A percentile compares a stretch with the other conserved stretches of the same genome.
phyloP scores from a whole-genome alignment of 345 rosid species.

The Camelina sativa region DNA sequence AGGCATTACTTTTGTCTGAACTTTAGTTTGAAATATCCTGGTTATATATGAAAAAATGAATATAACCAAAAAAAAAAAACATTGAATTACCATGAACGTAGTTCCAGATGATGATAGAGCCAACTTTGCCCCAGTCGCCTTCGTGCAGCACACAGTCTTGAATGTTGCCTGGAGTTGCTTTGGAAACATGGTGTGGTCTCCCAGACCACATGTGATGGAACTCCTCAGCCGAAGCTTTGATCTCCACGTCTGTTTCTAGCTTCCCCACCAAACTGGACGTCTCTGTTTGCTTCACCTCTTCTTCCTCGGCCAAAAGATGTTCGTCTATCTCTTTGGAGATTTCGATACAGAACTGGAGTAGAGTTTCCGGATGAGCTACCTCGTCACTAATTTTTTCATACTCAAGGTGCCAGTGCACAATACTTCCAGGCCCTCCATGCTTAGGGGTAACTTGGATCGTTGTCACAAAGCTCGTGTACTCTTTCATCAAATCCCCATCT shows the following conservation, averaged over 20 bases:
- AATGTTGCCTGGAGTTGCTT: neutral
- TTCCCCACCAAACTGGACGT: neutral
- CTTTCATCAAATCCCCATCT: neutral
- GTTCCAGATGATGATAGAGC: neutral
- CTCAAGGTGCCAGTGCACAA: constrained; percentile 7
- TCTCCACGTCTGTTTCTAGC: neutral
- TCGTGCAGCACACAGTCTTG: neutral
- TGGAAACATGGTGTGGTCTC: neutral
- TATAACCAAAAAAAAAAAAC: neutral
- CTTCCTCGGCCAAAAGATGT: neutral
- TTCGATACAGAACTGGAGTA: neutral
- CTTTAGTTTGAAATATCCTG: no score
- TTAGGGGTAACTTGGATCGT: neutral
- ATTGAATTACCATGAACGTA: neutral
- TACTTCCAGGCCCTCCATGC: neutral
- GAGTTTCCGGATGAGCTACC: neutral
- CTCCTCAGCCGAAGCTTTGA: neutral
- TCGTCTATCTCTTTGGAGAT: neutral
- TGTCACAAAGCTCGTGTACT: neutral
- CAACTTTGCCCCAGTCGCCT: neutral
- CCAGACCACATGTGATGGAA: neutral
- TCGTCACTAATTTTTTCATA: neutral
- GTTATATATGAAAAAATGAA: neutral
- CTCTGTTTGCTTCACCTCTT: neutral
- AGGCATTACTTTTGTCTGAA: neutral